Percentiles rank a stretch among this genome's conserved stretches.
Evolutionary conservation across 805 yeast genomes (phyloP).

Genomic region (Wickerhamiella azyma): DNA sequence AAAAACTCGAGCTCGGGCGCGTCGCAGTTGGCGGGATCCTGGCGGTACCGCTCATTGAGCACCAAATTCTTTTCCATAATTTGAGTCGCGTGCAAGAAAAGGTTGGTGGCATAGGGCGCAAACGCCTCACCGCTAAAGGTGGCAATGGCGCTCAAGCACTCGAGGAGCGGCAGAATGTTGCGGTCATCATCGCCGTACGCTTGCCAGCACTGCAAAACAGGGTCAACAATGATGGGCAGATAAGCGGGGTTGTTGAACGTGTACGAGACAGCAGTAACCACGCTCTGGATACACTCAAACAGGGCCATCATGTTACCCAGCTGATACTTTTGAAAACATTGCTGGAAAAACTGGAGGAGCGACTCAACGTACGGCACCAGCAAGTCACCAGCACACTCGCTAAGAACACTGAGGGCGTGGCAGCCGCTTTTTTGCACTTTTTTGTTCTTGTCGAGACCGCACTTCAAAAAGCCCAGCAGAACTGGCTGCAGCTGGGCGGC

Average conservation of each 20-base stretch:
- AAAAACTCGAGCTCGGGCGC: conserved; percentile 76
- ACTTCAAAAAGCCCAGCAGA: conserved; percentile 56
- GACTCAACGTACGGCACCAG: conserved; percentile 52
- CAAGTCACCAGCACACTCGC: conserved; percentile 58
- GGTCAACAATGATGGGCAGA: conserved; percentile 58
- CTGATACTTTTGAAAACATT: conserved; percentile 67
- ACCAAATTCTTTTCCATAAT: conserved; percentile 59
- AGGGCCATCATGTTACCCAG: conserved; percentile 66
- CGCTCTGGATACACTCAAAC: conserved; percentile 83
- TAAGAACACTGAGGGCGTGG: conserved; percentile 68
- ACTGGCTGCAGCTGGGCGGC: conserved; percentile 63
- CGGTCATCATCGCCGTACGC: conserved; percentile 58
- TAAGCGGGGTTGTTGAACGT: conserved; percentile 42
- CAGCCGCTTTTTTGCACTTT: conserved; percentile 95
- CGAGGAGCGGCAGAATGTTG: conserved; percentile 82
- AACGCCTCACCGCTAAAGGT: conserved; percentile 72
- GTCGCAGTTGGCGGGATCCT: conserved; percentile 38
- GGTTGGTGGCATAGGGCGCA: conserved; percentile 79
- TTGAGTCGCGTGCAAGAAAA: conserved; percentile 62
- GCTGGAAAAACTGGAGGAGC: conserved; percentile 52
- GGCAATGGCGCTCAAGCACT: conserved; percentile 85
- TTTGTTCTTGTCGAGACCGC: conserved; percentile 71
- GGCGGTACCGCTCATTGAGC: conserved; percentile 45
- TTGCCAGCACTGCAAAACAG: conserved; percentile 73
- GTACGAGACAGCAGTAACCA: conserved; percentile 62